Evolutionary conservation across 2,329 filamentous ascomycete genomes (phyloP).

Genomic region (Colletotrichum viniferum): DNA sequence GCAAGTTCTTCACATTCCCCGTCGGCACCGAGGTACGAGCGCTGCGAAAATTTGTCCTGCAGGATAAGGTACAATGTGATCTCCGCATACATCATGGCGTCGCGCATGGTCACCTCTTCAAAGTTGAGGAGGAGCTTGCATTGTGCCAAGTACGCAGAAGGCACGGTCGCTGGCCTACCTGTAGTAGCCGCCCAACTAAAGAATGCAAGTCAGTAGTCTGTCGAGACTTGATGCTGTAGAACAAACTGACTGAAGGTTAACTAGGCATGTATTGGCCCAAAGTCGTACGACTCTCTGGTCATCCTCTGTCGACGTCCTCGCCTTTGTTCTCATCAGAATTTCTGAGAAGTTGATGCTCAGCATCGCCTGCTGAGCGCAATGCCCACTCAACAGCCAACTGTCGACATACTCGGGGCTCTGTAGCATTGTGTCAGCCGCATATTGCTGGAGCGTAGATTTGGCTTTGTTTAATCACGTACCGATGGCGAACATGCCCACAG

Average conservation of each 20-base stretch:
- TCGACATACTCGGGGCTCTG: slow-evolving; percentile 41
- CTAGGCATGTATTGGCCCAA: slow-evolving; percentile 40
- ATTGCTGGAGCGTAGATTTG: neutral
- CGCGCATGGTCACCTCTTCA: slow-evolving; percentile 44
- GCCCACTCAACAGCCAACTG: slow-evolving; percentile 45
- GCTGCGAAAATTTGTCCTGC: slow-evolving; percentile 36
- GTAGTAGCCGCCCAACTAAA: slow-evolving; percentile 45
- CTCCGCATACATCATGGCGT: slow-evolving; percentile 44
- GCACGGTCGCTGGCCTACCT: slow-evolving; percentile 41
- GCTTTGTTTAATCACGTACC: neutral
- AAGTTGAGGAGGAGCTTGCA: slow-evolving; percentile 44
- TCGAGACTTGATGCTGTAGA: neutral
- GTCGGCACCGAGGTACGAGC: slow-evolving; percentile 32
- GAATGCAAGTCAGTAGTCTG: neutral
- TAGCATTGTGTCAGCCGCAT: neutral
- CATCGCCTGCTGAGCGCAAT: slow-evolving; percentile 47
- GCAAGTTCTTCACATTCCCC: slow-evolving; percentile 36
- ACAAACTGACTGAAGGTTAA: slow-evolving; percentile 36
- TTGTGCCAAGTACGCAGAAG: slow-evolving; percentile 40
- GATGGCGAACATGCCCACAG: slow-evolving; percentile 14
- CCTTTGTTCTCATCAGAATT: slow-evolving; percentile 38
- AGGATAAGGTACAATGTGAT: slow-evolving; percentile 40
- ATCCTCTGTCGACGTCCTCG: slow-evolving; percentile 30
- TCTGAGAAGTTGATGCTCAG: slow-evolving; percentile 46
- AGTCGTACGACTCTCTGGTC: slow-evolving; percentile 39